A percentile compares a stretch with the other conserved stretches of the same genome.
Evolutionary conservation across 1,139 yeast genomes (phyloP).

Genomic region (Yamadazyma songkhlaensis): DNA sequence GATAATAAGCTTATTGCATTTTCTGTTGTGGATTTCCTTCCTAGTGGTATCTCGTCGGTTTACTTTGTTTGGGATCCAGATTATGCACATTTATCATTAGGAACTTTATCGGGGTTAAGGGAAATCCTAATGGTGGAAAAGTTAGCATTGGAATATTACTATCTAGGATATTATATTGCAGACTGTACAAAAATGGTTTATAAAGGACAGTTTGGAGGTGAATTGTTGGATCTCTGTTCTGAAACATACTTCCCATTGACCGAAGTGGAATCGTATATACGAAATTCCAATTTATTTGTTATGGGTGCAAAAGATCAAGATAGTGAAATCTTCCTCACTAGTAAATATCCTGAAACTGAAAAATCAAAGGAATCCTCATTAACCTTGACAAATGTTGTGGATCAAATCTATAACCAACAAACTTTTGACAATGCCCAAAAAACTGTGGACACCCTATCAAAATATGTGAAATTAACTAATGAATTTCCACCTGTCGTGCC

Average conservation of each 20-base stretch:
- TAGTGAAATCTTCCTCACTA: conserved; percentile 7
- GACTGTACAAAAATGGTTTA: conserved; percentile 83
- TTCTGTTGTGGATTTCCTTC: conserved; percentile 75
- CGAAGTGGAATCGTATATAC: conserved; percentile 25
- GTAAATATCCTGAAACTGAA: conserved; percentile 7
- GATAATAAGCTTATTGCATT: conserved; percentile 67
- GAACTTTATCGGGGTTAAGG: conserved; percentile 72
- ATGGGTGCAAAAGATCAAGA: conserved; percentile 18
- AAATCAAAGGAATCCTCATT: background rate
- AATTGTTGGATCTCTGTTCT: conserved; percentile 54
- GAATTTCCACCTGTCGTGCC: conserved; percentile 46
- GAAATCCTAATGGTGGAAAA: conserved; percentile 58
- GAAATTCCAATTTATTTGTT: conserved; percentile 43
- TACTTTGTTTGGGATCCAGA: conserved; percentile 91
- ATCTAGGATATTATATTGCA: conserved; percentile 74
- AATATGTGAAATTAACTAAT: conserved; percentile 15
- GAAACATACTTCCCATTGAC: conserved; percentile 45
- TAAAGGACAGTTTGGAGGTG: conserved; percentile 77
- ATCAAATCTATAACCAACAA: conserved; percentile 27
- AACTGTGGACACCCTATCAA: conserved; percentile 19
- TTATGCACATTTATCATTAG: conserved; percentile 65
- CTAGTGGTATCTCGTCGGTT: conserved; percentile 76
- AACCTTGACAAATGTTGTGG: conserved; percentile 27
- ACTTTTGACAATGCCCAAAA: conserved; percentile 23
- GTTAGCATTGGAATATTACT: conserved; percentile 50